Conservation (phyloP, 192 early-diverging fungal genomes). For the Gaertneriomyces sp. region DNA sequence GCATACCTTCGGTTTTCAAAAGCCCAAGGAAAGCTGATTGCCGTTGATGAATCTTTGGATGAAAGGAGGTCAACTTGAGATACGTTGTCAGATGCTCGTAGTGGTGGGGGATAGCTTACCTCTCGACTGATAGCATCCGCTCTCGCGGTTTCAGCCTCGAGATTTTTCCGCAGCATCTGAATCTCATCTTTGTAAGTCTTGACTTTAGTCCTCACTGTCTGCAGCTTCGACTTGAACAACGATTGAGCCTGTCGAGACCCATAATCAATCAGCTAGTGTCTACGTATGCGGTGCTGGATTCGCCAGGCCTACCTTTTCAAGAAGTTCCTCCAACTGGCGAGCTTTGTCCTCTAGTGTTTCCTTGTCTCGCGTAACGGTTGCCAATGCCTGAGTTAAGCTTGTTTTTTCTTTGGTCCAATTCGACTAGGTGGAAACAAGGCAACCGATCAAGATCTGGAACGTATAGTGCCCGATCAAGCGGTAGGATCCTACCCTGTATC, state of each 20-base stretch:
- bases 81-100: not conserved
- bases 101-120: not conserved
- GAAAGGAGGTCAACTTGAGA: not conserved
- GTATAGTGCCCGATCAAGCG: not conserved
- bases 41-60: constrained; percentile 21
- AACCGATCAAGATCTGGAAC: not conserved
- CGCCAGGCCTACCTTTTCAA: constrained; percentile 11
- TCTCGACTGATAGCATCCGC: constrained; percentile 17
- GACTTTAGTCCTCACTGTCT: constrained; percentile 11
- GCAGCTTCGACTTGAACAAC: constrained; percentile 25
- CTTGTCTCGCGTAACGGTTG: constrained; percentile 14
- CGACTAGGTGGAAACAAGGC: constrained; percentile 1
- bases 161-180: constrained; percentile 12
- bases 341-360: constrained; percentile 7
- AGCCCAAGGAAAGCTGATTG: constrained; percentile 24
- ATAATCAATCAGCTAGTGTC: not conserved
- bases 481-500: constrained; percentile 16
- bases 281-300: not conserved
- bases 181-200: constrained; percentile 32
- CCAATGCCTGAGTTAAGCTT: constrained; percentile 17
- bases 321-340: constrained; percentile 23
- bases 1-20: constrained; percentile 21
- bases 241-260: constrained; percentile 11
- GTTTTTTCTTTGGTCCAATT: constrained; percentile 29
- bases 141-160: constrained; percentile 9